Base-by-base conservation (phyloP, 78 protist genomes). In the Dictyostelium capitatum region DNA sequence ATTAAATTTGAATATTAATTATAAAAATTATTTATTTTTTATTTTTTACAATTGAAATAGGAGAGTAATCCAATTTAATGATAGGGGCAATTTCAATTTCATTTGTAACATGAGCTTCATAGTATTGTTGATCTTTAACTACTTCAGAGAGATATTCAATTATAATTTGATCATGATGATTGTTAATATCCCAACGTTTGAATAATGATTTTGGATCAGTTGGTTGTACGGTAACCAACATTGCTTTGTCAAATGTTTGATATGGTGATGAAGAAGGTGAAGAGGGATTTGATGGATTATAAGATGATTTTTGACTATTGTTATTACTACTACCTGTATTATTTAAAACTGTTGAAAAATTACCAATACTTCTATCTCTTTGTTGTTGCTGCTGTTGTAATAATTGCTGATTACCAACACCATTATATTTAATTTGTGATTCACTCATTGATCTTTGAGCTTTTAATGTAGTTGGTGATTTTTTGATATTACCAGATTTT, bases 61-160 rank as follows among this genome's bases (percentile, higher is more conserved):
- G 77, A 4, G 92, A 46, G 47, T 56, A 85, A 64, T 85, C 92
- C 15, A 85, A 19, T 64, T 85, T 85, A 32, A 85, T 85, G 48
- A 46, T 64, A 2, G 92, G 83, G 9, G 92, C 48, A 48, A 85
- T 30, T 32, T 77, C 72, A 46, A 75, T 65, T 14, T 46, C 57
- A 20, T 51, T 72, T 37, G 80, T 51, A 1, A 43, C 15, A 12
- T 77, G 65, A 9, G 46, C 59, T 62, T 85, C 92, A 64, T 46
- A 85, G 46, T 85, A 85, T 77, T 85, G 92, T 64, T 85, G 92
- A 48, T 85, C 92, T 75, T 85, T 85, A 7, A 85, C 62, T 6
- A 77, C 48, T 28, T 85, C 92, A 12, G 84, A n/a, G 6, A 85
- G 62, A 43, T 74, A 64, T 50, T 85, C 92, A 25, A 85, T 48